phyloP scores from a whole-genome alignment of 257 asterid genomes.

The Jasminum sambac region DNA sequence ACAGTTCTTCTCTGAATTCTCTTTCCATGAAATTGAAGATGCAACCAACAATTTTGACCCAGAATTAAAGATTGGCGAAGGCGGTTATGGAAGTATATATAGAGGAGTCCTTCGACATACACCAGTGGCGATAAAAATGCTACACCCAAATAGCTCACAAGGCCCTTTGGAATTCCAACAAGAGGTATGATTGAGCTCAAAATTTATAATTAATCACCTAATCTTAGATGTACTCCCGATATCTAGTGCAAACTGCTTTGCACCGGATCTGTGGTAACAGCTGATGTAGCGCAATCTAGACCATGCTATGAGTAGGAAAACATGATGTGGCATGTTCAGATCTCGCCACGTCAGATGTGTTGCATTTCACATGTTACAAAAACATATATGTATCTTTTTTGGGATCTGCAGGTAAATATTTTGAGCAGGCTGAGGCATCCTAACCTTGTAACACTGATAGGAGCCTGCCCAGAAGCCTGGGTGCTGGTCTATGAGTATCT shows the following conservation, averaged over 20 bases:
- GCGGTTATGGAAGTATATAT: slow-evolving; percentile 81
- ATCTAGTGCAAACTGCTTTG: too few relatives aligned
- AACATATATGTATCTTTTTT: not conserved
- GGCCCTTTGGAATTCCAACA: slow-evolving; percentile 80
- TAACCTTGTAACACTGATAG: slow-evolving; percentile 74
- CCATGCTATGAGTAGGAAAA: too few relatives aligned
- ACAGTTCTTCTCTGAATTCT: slow-evolving; percentile 67
- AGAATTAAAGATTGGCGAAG: slow-evolving; percentile 72
- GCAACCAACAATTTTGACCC: slow-evolving; percentile 69
- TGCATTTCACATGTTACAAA: not conserved
- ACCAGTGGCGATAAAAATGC: slow-evolving; percentile 78
- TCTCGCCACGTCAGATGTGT: too few relatives aligned
- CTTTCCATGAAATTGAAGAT: slow-evolving; percentile 68
- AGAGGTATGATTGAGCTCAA: slow-evolving; percentile 55
- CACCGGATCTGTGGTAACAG: too few relatives aligned
- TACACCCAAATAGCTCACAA: slow-evolving; percentile 67
- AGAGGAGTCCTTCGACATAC: slow-evolving; percentile 75
- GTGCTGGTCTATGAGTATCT: slow-evolving; percentile 81
- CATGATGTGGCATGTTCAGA: too few relatives aligned
- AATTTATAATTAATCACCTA: not conserved
- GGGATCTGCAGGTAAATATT: slow-evolving; percentile 60
- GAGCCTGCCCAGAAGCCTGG: slow-evolving; percentile 87
- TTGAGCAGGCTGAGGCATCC: slow-evolving; percentile 92
- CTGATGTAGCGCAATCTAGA: too few relatives aligned
- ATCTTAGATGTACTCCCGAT: not conserved